phyloP scores from a whole-genome alignment of 305 asterid species.

The Fraxinus sp. region DNA sequence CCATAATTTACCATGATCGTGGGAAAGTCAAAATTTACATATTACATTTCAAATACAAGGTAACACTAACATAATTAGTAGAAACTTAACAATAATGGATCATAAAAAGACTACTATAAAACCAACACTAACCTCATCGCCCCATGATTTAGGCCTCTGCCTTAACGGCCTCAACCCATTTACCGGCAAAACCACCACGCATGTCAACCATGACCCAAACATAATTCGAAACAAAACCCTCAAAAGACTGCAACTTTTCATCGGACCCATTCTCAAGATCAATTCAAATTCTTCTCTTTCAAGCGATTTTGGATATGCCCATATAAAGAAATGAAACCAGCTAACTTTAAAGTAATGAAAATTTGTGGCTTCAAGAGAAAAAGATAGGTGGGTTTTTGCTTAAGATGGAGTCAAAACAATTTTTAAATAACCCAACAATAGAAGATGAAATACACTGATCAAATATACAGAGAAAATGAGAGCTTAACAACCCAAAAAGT shows the following conservation, averaged over 20 bases:
- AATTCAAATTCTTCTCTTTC: conserved; percentile 38
- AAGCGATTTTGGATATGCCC: conserved; percentile 27
- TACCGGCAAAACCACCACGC: conserved; percentile 43
- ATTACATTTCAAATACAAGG: conserved; percentile 1
- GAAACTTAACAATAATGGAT: background rate
- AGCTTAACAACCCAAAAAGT: conserved; percentile 52
- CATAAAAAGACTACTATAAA: background rate
- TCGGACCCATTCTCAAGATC: conserved; percentile 53
- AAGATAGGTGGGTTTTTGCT: conserved; percentile 48
- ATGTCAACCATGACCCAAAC: conserved; percentile 49
- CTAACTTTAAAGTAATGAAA: conserved; percentile 23
- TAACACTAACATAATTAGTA: conserved; percentile 14
- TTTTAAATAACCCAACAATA: conserved; percentile 60
- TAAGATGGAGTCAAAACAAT: conserved; percentile 50
- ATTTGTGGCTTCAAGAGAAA: conserved; percentile 22
- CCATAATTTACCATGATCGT: conserved; percentile 9
- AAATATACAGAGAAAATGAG: conserved; percentile 51
- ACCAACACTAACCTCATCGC: conserved; percentile 75
- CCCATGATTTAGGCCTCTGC: conserved; percentile 77
- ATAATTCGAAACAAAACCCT: conserved; percentile 37
- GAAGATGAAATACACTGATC: conserved; percentile 47
- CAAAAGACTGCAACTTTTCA: conserved; percentile 37
- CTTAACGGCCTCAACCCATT: conserved; percentile 76
- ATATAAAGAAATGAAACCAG: background rate
- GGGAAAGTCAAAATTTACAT: background rate